Evolutionary conservation across 2,329 filamentous ascomycete genomes (phyloP), one percentile per base, ranked within the genome.

Genomic region (Xylariaceae sp.): DNA sequence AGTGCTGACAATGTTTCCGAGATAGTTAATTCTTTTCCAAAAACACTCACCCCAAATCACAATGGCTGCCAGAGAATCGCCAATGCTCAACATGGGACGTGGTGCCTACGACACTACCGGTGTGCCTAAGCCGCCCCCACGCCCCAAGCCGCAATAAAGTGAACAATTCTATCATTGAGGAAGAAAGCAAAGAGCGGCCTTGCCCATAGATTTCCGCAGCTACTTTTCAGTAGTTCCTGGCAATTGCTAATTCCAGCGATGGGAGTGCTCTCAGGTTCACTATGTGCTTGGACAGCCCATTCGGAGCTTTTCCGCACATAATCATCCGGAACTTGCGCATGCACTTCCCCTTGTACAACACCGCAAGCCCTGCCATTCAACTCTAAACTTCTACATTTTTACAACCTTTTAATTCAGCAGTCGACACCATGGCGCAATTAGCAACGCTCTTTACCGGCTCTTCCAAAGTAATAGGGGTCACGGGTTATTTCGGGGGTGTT

Each of bases 31-130:
- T 41, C 41, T 49, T 61, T 49, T 61, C 34, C 7, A 43, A 29
- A 18, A 18, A 19, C 43, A 15, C 46, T 34, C 45, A 46, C 18
- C 18, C 16, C 34, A 45, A 53, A 22, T 45, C 61, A 63, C 56
- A 57, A 70, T 70, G 68, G 57, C 62, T 60, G 56, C 57, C 53
- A 64, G 62, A 60, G 67, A 67, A 46, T 57, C 60, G 48, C 61
- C 60, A 58, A 62, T 65, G 61, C 57, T 65, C 51, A 69, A 69
- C 62, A 70, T 70, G 68, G 68, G 68, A 58, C 67, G 68, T 41
- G 68, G 68, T 44, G 68, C 68, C 57, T 70, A 70, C 42, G 68
- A 70, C 55, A 69, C 67, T 54, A 70, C 68, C 44, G 68, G 68
- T 55, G 67, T 68, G 39, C 66, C 67, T 41, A 70, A 70, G 61